Evolutionary conservation across 371 early-diverging fungal species (phyloP).

Genomic region (Lichtheimia ornata): DNA sequence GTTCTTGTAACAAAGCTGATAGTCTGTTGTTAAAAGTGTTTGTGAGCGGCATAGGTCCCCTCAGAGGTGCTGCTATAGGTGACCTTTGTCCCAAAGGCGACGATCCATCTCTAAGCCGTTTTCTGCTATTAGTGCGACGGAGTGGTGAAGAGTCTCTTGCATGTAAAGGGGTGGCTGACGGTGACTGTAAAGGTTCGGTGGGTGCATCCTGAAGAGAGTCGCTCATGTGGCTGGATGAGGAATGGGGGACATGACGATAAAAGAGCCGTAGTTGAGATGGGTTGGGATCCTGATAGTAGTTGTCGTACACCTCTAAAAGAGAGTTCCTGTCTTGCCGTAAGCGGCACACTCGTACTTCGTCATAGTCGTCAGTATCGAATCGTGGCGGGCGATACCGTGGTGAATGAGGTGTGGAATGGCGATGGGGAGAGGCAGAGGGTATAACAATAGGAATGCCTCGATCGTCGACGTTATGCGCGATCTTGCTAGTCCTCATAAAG

Average conservation of each 20-base stretch:
- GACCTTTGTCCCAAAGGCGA: constrained; percentile 3
- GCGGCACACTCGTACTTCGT: constrained; percentile 23
- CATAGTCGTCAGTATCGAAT: constrained; percentile 13
- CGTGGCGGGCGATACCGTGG: neutral
- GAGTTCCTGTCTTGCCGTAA: constrained; percentile 10
- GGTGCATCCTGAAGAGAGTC: constrained; percentile 22
- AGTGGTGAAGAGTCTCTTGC: too few relatives aligned
- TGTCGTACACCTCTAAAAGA: constrained; percentile 18
- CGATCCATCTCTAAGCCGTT: too few relatives aligned
- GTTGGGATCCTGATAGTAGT: constrained; percentile 6
- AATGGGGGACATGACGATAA: constrained; percentile 3
- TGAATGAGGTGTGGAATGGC: neutral
- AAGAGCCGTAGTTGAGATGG: constrained; percentile 12
- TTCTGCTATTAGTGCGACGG: too few relatives aligned
- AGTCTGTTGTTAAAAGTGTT: too few relatives aligned
- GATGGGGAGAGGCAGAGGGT: constrained; percentile 6
- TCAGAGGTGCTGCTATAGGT: neutral
- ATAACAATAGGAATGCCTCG: constrained; percentile 19
- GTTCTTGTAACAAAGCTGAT: too few relatives aligned
- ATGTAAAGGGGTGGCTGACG: too few relatives aligned
- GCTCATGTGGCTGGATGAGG: neutral
- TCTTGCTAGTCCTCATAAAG: too few relatives aligned
- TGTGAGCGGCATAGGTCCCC: too few relatives aligned
- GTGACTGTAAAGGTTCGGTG: constrained; percentile 14
- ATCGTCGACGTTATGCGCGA: constrained; percentile 19